phyloP scores from a whole-genome alignment of 345 rosid genomes.

The Ricinus communis region DNA sequence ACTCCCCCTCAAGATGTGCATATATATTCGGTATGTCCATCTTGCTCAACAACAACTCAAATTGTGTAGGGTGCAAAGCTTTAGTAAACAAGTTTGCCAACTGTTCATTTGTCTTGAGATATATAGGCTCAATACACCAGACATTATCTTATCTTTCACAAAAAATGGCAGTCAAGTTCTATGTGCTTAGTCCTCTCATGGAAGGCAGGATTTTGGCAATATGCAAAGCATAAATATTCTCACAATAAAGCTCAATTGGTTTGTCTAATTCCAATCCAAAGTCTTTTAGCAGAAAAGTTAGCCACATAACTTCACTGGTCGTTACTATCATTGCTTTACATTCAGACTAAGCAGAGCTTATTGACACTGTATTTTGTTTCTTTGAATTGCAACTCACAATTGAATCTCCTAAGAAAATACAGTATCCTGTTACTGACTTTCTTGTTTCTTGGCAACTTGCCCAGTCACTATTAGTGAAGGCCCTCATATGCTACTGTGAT shows the following conservation, averaged over 20 bases:
- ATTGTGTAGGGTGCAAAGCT: neutral
- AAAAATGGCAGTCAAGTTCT: neutral
- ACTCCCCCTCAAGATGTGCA: neutral
- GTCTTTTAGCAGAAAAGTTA: neutral
- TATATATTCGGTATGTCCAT: too few relatives aligned
- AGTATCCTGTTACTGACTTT: neutral
- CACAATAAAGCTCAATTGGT: neutral
- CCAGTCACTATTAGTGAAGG: neutral
- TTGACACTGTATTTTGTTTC: neutral
- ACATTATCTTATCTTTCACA: too few relatives aligned
- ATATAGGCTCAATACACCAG: neutral
- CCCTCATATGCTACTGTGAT: neutral
- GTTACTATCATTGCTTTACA: neutral
- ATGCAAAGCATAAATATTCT: neutral
- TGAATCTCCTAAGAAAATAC: neutral
- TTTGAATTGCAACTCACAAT: neutral
- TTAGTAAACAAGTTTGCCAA: neutral
- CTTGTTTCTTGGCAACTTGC: neutral
- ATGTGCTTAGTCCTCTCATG: neutral
- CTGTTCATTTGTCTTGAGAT: neutral
- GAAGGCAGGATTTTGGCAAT: neutral
- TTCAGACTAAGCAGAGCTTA: neutral
- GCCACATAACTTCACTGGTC: neutral
- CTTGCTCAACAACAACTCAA: too few relatives aligned
- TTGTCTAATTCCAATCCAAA: neutral